A percentile compares a stretch with the other conserved stretches of the same genome.
These are phyloP conservation scores for Tetraselmis striata DNA, from an alignment of 139 green algal genomes.

Conservation along the genomic window DNA sequence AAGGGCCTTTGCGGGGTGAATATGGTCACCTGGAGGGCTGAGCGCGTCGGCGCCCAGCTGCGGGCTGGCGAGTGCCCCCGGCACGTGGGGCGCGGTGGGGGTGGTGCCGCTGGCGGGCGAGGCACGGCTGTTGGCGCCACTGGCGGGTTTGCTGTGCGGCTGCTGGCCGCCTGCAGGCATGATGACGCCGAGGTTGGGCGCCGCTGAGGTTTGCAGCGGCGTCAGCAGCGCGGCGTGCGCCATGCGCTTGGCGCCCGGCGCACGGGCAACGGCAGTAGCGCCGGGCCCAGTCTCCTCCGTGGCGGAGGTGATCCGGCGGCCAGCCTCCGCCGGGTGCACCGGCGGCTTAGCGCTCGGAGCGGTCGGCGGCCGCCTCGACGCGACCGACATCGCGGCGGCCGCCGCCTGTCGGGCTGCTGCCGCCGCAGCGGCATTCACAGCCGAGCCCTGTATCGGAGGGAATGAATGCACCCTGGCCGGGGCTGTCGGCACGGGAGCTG, in stretches of 20 bases:
- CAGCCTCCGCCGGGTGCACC: not conserved
- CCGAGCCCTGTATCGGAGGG: not conserved
- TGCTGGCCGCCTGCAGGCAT: not conserved
- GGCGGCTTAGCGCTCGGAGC: not conserved
- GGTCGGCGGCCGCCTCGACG: not conserved
- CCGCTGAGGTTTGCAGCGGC: not conserved
- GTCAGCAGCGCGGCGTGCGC: not conserved
- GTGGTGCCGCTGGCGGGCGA: not conserved
- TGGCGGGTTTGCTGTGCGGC: not conserved
- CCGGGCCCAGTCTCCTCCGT: too few relatives aligned
- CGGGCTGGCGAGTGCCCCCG: too few relatives aligned
- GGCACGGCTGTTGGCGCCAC: not conserved
- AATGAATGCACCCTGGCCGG: not conserved
- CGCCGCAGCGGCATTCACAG: not conserved
- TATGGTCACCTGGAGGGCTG: too few relatives aligned
- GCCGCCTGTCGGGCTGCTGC: not conserved
- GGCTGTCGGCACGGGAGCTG: too few relatives aligned
- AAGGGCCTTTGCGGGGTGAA: too few relatives aligned
- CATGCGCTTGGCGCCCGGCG: not conserved
- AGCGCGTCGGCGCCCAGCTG: too few relatives aligned
- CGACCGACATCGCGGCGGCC: not conserved
- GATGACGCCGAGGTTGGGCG: not conserved
- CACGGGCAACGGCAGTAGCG: too few relatives aligned
- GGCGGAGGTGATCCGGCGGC: not conserved
- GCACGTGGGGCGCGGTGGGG: not conserved